A percentile compares a stretch with the other conserved stretches of the same genome.
These are phyloP conservation scores for Tylopilus sp. DNA, from an alignment of 1,284 basidiomycete species.

Conservation along the genomic window DNA sequence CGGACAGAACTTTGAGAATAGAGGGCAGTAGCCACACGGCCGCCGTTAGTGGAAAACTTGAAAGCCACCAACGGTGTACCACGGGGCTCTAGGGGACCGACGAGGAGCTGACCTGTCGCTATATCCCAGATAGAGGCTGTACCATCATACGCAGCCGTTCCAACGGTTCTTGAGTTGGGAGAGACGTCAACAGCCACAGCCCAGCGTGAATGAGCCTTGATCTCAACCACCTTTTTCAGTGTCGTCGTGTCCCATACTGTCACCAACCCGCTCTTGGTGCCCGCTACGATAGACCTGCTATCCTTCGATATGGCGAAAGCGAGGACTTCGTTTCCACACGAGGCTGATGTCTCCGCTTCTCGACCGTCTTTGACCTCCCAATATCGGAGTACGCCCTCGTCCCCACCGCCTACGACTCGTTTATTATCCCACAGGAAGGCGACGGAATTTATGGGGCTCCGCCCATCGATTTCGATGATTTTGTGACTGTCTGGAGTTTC, in stretches of 20 bases:
- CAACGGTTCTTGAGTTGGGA: conserved; percentile 9
- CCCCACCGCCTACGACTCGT: background rate
- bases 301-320: conserved; percentile 9
- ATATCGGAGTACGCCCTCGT: background rate
- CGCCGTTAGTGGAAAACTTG: conserved; percentile 3
- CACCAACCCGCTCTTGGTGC: conserved; percentile 11
- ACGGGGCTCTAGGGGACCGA: conserved; percentile 2
- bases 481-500: background rate
- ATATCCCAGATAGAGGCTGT: conserved; percentile 7
- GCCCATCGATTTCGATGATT: conserved; percentile 12
- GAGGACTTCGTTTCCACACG: conserved; percentile 10
- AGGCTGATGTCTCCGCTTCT: background rate
- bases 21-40: conserved; percentile 5
- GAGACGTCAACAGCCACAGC: conserved; percentile 14
- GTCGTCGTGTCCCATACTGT: conserved; percentile 10
- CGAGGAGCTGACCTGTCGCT: conserved; percentile 7
- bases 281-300: background rate
- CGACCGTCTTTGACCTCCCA: background rate
- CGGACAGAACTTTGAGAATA: conserved; percentile 7
- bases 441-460: conserved; percentile 4
- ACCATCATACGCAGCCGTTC: conserved; percentile 8
- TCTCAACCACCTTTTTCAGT: conserved; percentile 2
- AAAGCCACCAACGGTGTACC: conserved; percentile 5
- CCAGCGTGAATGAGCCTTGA: conserved; percentile 14
- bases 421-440: background rate